phyloP scores from a whole-genome alignment of 176 grass and related monocot species.

The Triticum timopheevii region DNA sequence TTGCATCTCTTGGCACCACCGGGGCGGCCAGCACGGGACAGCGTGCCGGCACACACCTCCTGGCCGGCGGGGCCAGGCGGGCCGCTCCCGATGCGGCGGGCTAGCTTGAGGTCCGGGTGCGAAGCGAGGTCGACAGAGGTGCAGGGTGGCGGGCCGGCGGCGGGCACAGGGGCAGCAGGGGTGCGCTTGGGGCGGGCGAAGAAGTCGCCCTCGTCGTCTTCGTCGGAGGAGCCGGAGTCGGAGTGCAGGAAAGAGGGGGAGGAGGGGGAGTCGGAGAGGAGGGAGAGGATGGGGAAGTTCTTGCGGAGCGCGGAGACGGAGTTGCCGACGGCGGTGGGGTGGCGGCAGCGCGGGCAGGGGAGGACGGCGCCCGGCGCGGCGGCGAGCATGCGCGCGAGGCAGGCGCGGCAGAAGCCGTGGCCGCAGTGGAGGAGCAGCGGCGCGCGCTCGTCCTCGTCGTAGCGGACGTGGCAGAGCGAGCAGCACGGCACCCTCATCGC shows the following conservation, averaged over 20 bases:
- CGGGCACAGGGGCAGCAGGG: not conserved
- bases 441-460: conserved; percentile 89
- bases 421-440: conserved; percentile 97
- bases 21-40: conserved; percentile 43
- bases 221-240: conserved; percentile 40
- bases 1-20: conserved; percentile 57
- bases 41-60: conserved; percentile 77
- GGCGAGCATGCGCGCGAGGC: conserved; percentile 87
- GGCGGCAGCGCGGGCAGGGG: conserved; percentile 86
- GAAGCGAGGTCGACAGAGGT: conserved; percentile 64
- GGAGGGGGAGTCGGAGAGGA: conserved; percentile 64
- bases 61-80: conserved; percentile 54
- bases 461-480: conserved; percentile 78
- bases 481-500: conserved; percentile 89
- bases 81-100: conserved; percentile 59
- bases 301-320: conserved; percentile 83
- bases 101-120: conserved; percentile 84
- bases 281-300: conserved; percentile 92
- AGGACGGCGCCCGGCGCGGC: conserved; percentile 55
- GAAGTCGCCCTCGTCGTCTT: conserved; percentile 63
- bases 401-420: conserved; percentile 94
- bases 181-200: conserved; percentile 31
- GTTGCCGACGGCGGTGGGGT: conserved; percentile 88
- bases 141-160: conserved; percentile 27
- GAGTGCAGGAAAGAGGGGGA: conserved; percentile 73